Percentiles rank a stretch among this genome's conserved stretches.
These are phyloP conservation scores for Aspergillus latus DNA, from an alignment of 2,329 filamentous ascomycete genomes.

Conservation along the genomic window DNA sequence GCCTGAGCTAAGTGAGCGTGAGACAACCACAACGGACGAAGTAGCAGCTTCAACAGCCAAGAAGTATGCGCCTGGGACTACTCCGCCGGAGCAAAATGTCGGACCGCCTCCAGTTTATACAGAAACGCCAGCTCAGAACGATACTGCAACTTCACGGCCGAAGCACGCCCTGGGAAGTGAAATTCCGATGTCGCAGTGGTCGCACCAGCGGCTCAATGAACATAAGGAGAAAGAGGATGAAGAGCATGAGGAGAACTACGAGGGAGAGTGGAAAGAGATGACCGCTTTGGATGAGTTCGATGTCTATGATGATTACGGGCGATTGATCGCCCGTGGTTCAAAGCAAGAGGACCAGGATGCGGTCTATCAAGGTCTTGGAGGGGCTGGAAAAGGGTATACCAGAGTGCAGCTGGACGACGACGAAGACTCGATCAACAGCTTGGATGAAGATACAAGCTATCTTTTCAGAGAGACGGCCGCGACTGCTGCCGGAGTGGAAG, in stretches of 20 bases:
- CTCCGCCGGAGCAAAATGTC: conserved; percentile 5
- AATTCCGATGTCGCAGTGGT: conserved; percentile 72
- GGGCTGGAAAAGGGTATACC: conserved; percentile 93
- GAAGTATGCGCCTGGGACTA: conserved; percentile 3
- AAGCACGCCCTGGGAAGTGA: conserved; percentile 26
- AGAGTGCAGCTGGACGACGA: conserved; percentile 94
- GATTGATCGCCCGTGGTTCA: conserved; percentile 78
- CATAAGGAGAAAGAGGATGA: conserved; percentile 50
- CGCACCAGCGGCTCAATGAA: conserved; percentile 74
- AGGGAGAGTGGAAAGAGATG: conserved; percentile 82
- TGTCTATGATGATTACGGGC: conserved; percentile 92
- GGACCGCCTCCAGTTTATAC: conserved; percentile 19
- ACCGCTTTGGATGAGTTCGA: conserved; percentile 89
- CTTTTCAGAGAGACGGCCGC: conserved; percentile 75
- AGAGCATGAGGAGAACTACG: conserved; percentile 36
- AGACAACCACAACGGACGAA: neutral
- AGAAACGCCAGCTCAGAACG: conserved; percentile 15
- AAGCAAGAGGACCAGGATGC: conserved; percentile 67
- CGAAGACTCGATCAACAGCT: conserved; percentile 85
- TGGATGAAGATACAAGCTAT: conserved; percentile 97
- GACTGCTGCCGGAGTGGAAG: conserved; percentile 63
- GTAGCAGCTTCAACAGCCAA: conserved; percentile 1
- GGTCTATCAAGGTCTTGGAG: conserved; percentile 75
- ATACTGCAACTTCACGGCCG: conserved; percentile 14
- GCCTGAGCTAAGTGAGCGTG: neutral